These are phyloP conservation scores for Cryptococcus jaspeensis DNA, from an alignment of 1,284 basidiomycete species.

Conservation along the genomic window DNA sequence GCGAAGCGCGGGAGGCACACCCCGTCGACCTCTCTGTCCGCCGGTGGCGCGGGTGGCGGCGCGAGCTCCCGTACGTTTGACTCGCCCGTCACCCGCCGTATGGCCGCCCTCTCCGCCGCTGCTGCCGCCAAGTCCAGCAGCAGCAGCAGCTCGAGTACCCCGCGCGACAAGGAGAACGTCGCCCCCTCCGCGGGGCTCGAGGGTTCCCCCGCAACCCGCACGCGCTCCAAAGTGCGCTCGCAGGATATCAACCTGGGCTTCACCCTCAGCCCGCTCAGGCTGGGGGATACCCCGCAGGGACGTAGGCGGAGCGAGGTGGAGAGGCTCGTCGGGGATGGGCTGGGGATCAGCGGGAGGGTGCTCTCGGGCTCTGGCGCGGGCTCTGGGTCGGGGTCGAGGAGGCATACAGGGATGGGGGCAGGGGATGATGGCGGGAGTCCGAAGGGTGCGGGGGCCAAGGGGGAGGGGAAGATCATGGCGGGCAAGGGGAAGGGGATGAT, in stretches of 20 bases:
- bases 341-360: conserved; percentile 26
- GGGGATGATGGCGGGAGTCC: neutral
- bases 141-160: neutral
- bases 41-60: neutral
- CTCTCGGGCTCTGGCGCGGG: no score
- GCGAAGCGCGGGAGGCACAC: conserved; percentile 16
- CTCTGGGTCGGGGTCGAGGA: no score
- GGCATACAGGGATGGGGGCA: neutral
- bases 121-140: neutral
- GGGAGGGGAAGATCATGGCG: neutral
- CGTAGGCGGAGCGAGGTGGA: conserved; percentile 5
- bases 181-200: conserved; percentile 2
- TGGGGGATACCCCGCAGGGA: neutral
- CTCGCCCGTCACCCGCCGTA: neutral
- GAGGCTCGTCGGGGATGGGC: conserved; percentile 24
- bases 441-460: neutral
- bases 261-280: conserved; percentile 1
- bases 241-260: neutral
- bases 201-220: conserved; percentile 27
- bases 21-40: conserved; percentile 1
- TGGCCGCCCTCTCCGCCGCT: neutral
- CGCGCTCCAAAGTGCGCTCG: conserved; percentile 22
- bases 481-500: conserved; percentile 8
- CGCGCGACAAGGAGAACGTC: conserved; percentile 35
- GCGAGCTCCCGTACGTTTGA: no score